These are phyloP conservation scores for Neonectria magnoliae DNA, from an alignment of 2,329 filamentous ascomycete species.

Conservation along the genomic window DNA sequence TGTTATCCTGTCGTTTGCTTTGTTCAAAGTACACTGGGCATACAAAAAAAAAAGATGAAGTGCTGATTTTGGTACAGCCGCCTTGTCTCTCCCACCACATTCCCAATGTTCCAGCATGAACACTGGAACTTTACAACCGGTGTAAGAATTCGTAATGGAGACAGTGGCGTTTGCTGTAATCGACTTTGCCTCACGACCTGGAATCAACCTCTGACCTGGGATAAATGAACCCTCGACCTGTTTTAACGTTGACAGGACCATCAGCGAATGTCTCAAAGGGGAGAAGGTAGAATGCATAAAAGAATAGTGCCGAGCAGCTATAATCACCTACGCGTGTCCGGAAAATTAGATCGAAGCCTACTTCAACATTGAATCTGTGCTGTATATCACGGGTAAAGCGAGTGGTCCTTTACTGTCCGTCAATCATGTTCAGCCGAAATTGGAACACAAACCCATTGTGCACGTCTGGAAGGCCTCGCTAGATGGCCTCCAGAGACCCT, in stretches of 20 bases:
- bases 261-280: too few relatives aligned
- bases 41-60: neutral
- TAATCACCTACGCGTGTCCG: neutral
- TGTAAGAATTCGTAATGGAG: neutral
- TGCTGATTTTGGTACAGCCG: neutral
- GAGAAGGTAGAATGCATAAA: too few relatives aligned
- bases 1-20: neutral
- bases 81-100: neutral
- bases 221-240: too few relatives aligned
- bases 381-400: neutral
- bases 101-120: neutral
- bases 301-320: neutral
- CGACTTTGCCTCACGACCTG: too few relatives aligned
- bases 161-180: neutral
- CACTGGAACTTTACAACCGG: neutral
- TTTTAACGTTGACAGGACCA: too few relatives aligned
- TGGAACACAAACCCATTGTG: too few relatives aligned
- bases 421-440: too few relatives aligned
- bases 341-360: neutral
- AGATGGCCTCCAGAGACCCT: too few relatives aligned
- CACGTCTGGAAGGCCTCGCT: too few relatives aligned
- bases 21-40: neutral
- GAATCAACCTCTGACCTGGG: too few relatives aligned
- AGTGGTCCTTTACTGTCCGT: too few relatives aligned
- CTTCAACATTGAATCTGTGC: neutral